A percentile compares a stretch with the other conserved stretches of the same genome.
Conservation (phyloP, 2,329 filamentous ascomycete genomes). For the Colletotrichum neosansevieriae region DNA sequence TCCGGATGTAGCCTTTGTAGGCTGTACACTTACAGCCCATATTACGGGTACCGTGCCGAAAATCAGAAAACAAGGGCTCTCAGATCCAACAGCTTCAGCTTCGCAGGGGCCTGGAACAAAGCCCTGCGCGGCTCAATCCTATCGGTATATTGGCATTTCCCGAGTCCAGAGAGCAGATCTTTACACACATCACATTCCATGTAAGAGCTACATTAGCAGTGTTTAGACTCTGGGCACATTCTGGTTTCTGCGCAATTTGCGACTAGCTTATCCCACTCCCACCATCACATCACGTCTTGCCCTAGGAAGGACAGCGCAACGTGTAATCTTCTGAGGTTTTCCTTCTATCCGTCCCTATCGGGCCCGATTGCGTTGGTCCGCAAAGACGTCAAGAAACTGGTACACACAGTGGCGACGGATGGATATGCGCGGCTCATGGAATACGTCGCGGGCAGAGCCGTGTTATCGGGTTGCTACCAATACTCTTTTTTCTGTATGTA, state of each 20-base stretch:
- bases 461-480: slow-evolving; percentile 26
- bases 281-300: neutral
- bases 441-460: slow-evolving; percentile 9
- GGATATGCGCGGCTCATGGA: neutral
- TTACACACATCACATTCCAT: neutral
- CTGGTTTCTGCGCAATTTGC: neutral
- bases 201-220: neutral
- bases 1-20: slow-evolving; percentile 1
- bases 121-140: slow-evolving; percentile 22
- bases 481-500: neutral
- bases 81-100: neutral
- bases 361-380: neutral
- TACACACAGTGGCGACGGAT: neutral
- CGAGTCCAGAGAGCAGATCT: slow-evolving; percentile 28
- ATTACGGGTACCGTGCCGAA: neutral
- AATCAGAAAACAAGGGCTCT: neutral
- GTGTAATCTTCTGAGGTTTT: neutral
- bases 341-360: slow-evolving; percentile 9
- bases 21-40: neutral
- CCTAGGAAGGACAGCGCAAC: neutral
- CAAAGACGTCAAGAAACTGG: neutral
- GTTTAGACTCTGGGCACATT: neutral
- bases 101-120: slow-evolving; percentile 21
- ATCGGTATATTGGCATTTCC: slow-evolving; percentile 31
- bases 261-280: neutral